Evolutionary conservation across 73 alveolate species (phyloP), one percentile per base, ranked within the genome.

Genomic region (Uronychia binucleata): DNA sequence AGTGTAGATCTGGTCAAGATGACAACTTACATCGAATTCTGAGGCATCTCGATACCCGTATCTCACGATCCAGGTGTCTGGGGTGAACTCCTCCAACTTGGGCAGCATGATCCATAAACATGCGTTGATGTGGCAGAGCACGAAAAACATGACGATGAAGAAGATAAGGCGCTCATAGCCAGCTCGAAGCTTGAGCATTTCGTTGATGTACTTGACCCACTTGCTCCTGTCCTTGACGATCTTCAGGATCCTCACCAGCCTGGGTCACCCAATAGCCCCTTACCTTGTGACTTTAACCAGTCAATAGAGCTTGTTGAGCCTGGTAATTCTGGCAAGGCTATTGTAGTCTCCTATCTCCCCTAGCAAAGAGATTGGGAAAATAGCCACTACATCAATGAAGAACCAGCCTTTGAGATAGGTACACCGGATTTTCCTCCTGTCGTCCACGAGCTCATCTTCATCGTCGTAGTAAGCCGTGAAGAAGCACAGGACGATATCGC

Each of bases 41-140:
- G 83, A 26, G 31, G 33, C 75, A 58, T 85, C 81, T 26, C 57
- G 74, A 58, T 81, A 59, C 26, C 90, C 94, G 28, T 82, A 81
- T 79, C 94, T 85, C 35, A 86, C 93, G 0, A 97, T 94, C 99
- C 99, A 96, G 28, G 99, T 96, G 25, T 91, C 93, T 14, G 93
- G 91, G 26, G 91, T 88, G 81, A 86, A 88, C 67, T 93, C 98
- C 79, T 96, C 82, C 14, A 95, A 59, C 83, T 84, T 82, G 1
- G 99, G 98, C 81, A 95, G 86, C 34, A 96, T 85, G 82, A 88
- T 90, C 98, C 99, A 97, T 34, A 97, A 79, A 88, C 99, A 97
- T 0, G 98, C 95, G 81, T 93, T 88, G 58, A 96, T 91, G 77
- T 97, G 99, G 30, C 88, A 93, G 78, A 97, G 80, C 57, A 97